Percentiles rank a stretch among this genome's conserved stretches.
Evolutionary conservation across 495 filamentous ascomycete genomes (phyloP).

Genomic region (Rostrohypoxylon terebratum): DNA sequence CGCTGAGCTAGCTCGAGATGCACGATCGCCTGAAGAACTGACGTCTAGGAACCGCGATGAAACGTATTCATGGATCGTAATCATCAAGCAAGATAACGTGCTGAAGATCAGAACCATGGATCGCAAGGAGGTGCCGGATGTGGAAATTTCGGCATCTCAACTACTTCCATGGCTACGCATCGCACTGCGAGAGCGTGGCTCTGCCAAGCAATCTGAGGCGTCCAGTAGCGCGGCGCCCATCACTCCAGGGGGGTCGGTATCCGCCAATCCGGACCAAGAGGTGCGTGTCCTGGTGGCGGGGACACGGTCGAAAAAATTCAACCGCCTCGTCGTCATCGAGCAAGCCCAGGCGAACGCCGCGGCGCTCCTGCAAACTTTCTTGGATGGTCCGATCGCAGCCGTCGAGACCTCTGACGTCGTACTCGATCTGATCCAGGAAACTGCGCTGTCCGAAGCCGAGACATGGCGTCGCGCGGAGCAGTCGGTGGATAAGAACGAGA

Average conservation of each 20-base stretch:
- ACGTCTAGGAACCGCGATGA: constrained; percentile 76
- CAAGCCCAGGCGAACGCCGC: constrained; percentile 75
- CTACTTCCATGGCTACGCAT: constrained; percentile 83
- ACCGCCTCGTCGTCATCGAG: constrained; percentile 85
- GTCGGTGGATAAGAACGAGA: constrained; percentile 77
- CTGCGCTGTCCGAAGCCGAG: constrained; percentile 82
- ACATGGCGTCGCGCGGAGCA: constrained; percentile 88
- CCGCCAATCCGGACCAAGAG: constrained; percentile 68
- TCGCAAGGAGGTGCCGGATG: constrained; percentile 77
- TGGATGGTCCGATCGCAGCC: constrained; percentile 83
- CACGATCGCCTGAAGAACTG: constrained; percentile 79
- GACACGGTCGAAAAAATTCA: constrained; percentile 89
- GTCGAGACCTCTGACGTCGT: constrained; percentile 89
- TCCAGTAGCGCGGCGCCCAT: constrained; percentile 55
- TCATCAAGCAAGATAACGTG: constrained; percentile 81
- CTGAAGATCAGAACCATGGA: constrained; percentile 81
- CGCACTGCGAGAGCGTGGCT: constrained; percentile 80
- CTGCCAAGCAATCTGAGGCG: constrained; percentile 55
- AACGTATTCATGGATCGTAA: constrained; percentile 86
- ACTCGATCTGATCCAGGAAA: constrained; percentile 81
- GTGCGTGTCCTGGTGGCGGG: constrained; percentile 85
- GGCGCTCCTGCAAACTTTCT: constrained; percentile 71
- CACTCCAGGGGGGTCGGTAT: constrained; percentile 50
- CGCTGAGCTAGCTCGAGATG: constrained; percentile 87
- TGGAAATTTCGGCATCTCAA: constrained; percentile 78